Base-by-base conservation (phyloP, 345 rosid species). In the Dimocarpus longan region DNA sequence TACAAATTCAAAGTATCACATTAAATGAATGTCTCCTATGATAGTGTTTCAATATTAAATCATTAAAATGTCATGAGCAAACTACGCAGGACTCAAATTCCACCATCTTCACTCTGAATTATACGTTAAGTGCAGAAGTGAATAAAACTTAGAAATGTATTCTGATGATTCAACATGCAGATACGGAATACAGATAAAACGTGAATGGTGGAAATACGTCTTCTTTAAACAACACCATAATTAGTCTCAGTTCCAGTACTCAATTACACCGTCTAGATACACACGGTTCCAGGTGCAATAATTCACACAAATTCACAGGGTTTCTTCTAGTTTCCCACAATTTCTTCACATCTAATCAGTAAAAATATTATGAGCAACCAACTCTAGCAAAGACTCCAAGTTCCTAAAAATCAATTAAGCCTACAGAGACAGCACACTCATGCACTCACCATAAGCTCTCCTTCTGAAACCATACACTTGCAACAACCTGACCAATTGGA, bases 401-500 rank as follows among this genome's bases (percentile, higher is more conserved):
- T 32, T 66, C 78, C 78, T 66, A 66, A 32, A 46, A 42, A 46
- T 46, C 52, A 46, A 50, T 44, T 50, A 21, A 68, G 59, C 71
- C 62, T 18, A 56, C 69, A 66, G 43, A 54, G 57, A 68, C 64
- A 73, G 71, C 66, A 21, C 60, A 57, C n/a, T 26, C 21, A 65
- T 66, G 64, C 66, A 79, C 87, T 76, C 44, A 79, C 85, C 78
- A 24, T 44, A 63, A 70, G 83, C 62, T 78, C 76, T 78, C 76
- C 73, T 69, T 54, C 71, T 15, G 80, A 71, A 40, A 76, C 80
- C 84, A 76, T 57, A 75, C 69, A 79, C 78, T 69, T 71, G 82
- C 73, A 48, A 54, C 79, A 71, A 84, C 85, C 87, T 76, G 87
- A 76, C 81, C 85, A 76, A 74, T 65, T 73, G 70, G 77, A 66